Conservation (phyloP, 345 rosid genomes). For the Limnanthes douglasii region DNA sequence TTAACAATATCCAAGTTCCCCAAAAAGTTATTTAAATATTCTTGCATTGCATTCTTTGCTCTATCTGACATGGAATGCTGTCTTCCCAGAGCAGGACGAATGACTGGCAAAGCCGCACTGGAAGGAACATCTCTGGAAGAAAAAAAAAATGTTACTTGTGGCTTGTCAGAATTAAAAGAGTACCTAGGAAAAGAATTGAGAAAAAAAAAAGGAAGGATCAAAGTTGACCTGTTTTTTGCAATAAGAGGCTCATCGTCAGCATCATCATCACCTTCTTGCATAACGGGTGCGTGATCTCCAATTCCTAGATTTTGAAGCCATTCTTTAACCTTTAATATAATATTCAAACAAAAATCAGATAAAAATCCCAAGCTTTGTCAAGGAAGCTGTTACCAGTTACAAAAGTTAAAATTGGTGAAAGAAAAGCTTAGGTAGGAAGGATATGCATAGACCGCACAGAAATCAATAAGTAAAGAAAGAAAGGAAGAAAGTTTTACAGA, state of each 20-base stretch:
- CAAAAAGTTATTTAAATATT: slow-evolving; percentile 77
- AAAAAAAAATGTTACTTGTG: slow-evolving; percentile 11
- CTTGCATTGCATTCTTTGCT: slow-evolving; percentile 96
- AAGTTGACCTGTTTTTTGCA: slow-evolving; percentile 55
- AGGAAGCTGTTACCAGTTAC: slow-evolving; percentile 2
- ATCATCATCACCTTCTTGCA: slow-evolving; percentile 73
- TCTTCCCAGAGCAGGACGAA: slow-evolving; percentile 84
- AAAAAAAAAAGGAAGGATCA: slow-evolving; percentile 6
- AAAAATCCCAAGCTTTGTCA: slow-evolving; percentile 22
- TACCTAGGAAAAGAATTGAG: not conserved
- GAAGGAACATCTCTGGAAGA: slow-evolving; percentile 93
- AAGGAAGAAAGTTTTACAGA: slow-evolving; percentile 14
- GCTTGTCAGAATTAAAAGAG: slow-evolving; percentile 10
- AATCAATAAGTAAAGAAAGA: not conserved
- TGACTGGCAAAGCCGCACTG: slow-evolving; percentile 86
- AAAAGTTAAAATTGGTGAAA: not conserved
- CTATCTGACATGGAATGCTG: slow-evolving; percentile 82
- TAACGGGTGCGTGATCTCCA: slow-evolving; percentile 55
- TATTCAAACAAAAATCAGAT: slow-evolving; percentile 28
- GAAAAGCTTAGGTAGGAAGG: slow-evolving; percentile 1
- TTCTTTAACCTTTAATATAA: slow-evolving; percentile 89
- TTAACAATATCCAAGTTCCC: slow-evolving; percentile 93
- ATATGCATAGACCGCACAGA: too few species aligned
- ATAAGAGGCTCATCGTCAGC: slow-evolving; percentile 61
- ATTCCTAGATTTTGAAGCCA: slow-evolving; percentile 99